Conservation (phyloP, 768 basidiomycete species). For the Suillus bovinus region DNA sequence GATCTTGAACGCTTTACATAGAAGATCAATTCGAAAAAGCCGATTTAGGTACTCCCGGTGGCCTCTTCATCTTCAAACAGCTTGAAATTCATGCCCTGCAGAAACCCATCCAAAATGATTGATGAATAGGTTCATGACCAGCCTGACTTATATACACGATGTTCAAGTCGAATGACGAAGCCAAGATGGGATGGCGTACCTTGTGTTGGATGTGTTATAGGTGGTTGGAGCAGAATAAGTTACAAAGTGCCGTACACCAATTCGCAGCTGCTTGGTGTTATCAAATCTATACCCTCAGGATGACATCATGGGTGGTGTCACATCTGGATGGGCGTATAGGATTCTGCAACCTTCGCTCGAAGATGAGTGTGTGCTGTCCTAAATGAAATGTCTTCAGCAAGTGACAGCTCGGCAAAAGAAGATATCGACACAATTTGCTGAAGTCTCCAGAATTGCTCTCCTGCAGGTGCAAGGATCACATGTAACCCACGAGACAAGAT, state of each 20-base stretch:
- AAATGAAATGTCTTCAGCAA: not conserved
- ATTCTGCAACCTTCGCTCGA: slow-evolving; percentile 49
- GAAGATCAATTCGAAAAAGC: not conserved
- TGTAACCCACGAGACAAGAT: slow-evolving; percentile 60
- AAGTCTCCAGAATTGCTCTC: slow-evolving; percentile 61
- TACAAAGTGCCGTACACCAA: slow-evolving; percentile 40
- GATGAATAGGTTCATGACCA: too few species aligned
- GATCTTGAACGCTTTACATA: not conserved
- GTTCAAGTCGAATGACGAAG: too few species aligned
- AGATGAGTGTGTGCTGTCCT: slow-evolving; percentile 63
- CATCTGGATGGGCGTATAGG: slow-evolving; percentile 52
- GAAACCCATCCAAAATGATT: not conserved
- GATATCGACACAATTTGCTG: slow-evolving; percentile 43
- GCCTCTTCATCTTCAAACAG: slow-evolving; percentile 7
- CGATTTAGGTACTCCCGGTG: not conserved
- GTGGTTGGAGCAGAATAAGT: too few species aligned
- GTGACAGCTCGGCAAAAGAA: not conserved
- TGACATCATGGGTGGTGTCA: slow-evolving; percentile 31
- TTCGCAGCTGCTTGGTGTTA: slow-evolving; percentile 57
- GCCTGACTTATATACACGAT: too few species aligned
- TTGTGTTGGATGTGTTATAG: too few species aligned
- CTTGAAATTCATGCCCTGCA: not conserved
- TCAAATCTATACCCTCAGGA: slow-evolving; percentile 31
- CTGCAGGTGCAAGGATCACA: slow-evolving; percentile 53
- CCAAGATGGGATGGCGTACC: too few species aligned